Evolutionary conservation across 176 grass and related monocot species (phyloP).

Genomic region (Saccharum spontaneum): DNA sequence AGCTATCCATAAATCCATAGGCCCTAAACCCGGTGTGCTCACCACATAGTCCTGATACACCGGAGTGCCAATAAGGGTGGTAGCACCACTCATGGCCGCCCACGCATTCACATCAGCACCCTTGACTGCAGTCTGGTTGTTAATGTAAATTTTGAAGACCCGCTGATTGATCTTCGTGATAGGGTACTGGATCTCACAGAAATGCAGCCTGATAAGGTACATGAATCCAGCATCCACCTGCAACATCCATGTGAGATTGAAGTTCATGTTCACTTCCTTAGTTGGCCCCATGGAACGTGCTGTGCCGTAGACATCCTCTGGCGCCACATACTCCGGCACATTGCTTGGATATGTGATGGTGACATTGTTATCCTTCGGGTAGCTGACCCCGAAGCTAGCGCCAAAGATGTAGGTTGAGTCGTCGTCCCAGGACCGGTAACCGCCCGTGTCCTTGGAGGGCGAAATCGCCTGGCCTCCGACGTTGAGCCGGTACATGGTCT

Average conservation of each 20-base stretch:
- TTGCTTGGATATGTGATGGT: constrained; percentile 48
- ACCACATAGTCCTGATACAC: constrained; percentile 67
- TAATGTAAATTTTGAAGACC: constrained; percentile 74
- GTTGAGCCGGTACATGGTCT: constrained; percentile 88
- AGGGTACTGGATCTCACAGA: constrained; percentile 79
- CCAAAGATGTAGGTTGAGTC: constrained; percentile 67
- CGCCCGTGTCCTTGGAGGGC: constrained; percentile 65
- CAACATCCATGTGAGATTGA: constrained; percentile 79
- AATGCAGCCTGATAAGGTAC: constrained; percentile 83
- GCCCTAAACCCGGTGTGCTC: constrained; percentile 39
- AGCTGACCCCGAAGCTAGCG: constrained; percentile 51
- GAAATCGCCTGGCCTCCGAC: constrained; percentile 72
- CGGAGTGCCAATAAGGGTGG: constrained; percentile 36
- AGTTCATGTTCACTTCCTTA: constrained; percentile 50
- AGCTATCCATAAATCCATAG: constrained; percentile 63
- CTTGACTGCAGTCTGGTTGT: constrained; percentile 53
- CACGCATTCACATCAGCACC: constrained; percentile 69
- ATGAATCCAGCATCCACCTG: constrained; percentile 75
- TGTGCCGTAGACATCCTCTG: constrained; percentile 65
- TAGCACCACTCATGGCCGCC: background rate
- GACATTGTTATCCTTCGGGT: constrained; percentile 60
- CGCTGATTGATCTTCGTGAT: constrained; percentile 61
- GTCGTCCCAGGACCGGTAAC: constrained; percentile 68
- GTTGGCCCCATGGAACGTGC: constrained; percentile 83
- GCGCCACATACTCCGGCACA: constrained; percentile 61